phyloP scores from a whole-genome alignment of 805 yeast genomes.

The Wickerhamomyces strasburgensis region DNA sequence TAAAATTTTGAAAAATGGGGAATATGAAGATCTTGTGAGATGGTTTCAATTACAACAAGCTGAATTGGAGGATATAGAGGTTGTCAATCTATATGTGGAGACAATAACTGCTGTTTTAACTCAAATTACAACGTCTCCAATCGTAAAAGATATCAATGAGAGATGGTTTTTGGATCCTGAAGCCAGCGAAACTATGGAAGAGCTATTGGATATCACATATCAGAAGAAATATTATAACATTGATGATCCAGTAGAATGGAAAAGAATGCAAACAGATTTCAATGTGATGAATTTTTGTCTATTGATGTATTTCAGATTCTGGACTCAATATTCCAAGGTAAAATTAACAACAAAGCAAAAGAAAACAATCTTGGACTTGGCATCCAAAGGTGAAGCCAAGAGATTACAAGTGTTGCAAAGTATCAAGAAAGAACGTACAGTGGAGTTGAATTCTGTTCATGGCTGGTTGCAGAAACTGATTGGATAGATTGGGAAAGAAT shows the following conservation, averaged over 20 bases:
- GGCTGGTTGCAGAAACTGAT: no score
- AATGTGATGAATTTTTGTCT: conserved; percentile 10
- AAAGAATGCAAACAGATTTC: conserved; percentile 9
- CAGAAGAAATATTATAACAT: conserved; percentile 6
- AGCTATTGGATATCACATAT: conserved; percentile 12
- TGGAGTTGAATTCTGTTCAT: no score
- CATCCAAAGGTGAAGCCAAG: conserved; percentile 12
- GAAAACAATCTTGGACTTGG: conserved; percentile 4
- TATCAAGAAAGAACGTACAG: no score
- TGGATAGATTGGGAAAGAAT: no score
- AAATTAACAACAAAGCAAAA: neutral
- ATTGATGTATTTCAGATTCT: conserved; percentile 14
- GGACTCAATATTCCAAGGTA: conserved; percentile 9
- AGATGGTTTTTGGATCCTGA: conserved; percentile 9
- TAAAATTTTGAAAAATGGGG: neutral
- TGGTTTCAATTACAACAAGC: conserved; percentile 11
- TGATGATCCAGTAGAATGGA: conserved; percentile 1
- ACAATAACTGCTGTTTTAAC: conserved; percentile 8
- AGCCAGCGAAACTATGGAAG: conserved; percentile 2
- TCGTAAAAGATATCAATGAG: conserved; percentile 3
- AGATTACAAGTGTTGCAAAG: conserved; percentile 5
- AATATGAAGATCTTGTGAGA: conserved; percentile 11
- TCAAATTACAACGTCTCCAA: conserved; percentile 15
- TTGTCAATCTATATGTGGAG: conserved; percentile 4
- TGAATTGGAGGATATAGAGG: conserved; percentile 8